phyloP scores from a whole-genome alignment of 2,329 filamentous ascomycete species.

The Alternaria sp. region DNA sequence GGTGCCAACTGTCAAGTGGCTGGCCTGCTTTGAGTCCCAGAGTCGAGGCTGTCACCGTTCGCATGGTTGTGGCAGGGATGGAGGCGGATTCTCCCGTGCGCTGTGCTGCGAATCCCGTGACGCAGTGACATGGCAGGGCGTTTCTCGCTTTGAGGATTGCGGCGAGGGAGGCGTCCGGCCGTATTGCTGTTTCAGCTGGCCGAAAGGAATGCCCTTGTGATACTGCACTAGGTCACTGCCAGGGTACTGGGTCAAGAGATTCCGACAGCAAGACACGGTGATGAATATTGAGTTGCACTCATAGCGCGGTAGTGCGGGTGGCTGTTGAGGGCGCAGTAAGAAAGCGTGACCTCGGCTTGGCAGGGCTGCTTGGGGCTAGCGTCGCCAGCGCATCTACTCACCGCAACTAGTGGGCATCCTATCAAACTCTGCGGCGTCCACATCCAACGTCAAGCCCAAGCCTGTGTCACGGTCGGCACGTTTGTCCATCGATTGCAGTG shows the following conservation, averaged over 20 bases:
- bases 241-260: conserved; percentile 30
- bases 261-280: conserved; percentile 29
- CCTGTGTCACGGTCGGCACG: conserved; percentile 45
- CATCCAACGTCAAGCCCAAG: conserved; percentile 42
- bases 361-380: conserved; percentile 26
- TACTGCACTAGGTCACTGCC: conserved; percentile 29
- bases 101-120: conserved; percentile 37
- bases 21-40: conserved; percentile 19
- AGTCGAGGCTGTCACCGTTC: conserved; percentile 42
- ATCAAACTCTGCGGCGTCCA: conserved; percentile 40
- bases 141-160: conserved; percentile 1
- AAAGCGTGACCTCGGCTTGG: conserved; percentile 38
- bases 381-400: conserved; percentile 48
- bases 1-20: conserved; percentile 31
- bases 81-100: conserved; percentile 30
- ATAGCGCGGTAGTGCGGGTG: conserved; percentile 29
- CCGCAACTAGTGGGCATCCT: conserved; percentile 41
- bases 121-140: conserved; percentile 15
- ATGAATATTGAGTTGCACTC: conserved; percentile 20
- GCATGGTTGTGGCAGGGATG: conserved; percentile 39
- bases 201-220: conserved; percentile 31
- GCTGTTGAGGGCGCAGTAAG: conserved; percentile 31
- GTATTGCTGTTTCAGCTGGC: conserved; percentile 40
- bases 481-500: conserved; percentile 37
- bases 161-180: conserved; percentile 25